phyloP scores from a whole-genome alignment of 371 early-diverging fungal species.

The Circinella minor region DNA sequence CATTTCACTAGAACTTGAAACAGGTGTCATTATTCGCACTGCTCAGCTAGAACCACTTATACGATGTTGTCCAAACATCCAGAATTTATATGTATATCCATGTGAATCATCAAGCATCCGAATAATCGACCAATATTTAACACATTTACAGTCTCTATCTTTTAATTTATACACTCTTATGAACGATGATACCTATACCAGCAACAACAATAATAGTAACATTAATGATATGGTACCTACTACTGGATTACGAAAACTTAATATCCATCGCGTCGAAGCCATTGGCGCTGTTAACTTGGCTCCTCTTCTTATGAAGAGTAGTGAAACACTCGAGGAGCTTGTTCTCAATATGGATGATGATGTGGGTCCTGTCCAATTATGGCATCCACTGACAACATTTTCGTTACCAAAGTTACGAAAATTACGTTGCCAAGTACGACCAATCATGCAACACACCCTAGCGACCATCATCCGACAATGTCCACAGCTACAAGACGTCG shows the following conservation, averaged over 20 bases:
- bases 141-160: not conserved
- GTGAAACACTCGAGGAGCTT: not conserved
- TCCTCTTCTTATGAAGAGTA: not conserved
- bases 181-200: not conserved
- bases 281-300: not conserved
- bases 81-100: conserved; percentile 7
- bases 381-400: conserved; percentile 1
- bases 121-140: not conserved
- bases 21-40: not conserved
- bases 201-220: not conserved
- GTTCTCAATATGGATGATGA: conserved; percentile 4
- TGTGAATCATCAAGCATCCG: not conserved
- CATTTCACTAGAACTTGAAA: conserved; percentile 4
- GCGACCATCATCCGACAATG: not conserved
- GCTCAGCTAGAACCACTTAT: conserved; percentile 3
- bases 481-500: not conserved
- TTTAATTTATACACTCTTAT: not conserved
- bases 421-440: conserved; percentile 1
- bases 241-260: not conserved
- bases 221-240: not conserved
- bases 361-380: not conserved
- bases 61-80: conserved; percentile 2
- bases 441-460: not conserved
- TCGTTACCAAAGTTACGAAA: not conserved
- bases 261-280: not conserved